Evolutionary conservation across 495 filamentous ascomycete species (phyloP).

Genomic region (Hypoxylon intermedium): DNA sequence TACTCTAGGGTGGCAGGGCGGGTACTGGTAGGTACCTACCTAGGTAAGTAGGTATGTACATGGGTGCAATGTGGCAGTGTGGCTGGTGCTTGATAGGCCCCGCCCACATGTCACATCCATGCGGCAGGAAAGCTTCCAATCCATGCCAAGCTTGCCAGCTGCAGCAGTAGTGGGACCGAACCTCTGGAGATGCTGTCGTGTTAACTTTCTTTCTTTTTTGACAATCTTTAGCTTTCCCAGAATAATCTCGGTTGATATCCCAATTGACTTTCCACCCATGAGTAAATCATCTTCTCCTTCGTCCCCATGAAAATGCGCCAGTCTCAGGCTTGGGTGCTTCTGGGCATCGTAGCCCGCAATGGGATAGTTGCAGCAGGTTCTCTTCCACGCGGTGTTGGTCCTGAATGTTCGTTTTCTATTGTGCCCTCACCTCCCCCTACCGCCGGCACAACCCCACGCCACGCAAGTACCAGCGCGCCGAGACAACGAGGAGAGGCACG

Average conservation of each 20-base stretch:
- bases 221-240: not conserved
- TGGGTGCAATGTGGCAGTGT: no score
- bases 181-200: slow-evolving; percentile 31
- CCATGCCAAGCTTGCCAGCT: slow-evolving; percentile 11
- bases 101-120: no score
- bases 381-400: slow-evolving; percentile 46
- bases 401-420: slow-evolving; percentile 51
- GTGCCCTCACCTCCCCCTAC: slow-evolving; percentile 35
- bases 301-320: slow-evolving; percentile 39
- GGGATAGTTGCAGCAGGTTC: slow-evolving; percentile 39
- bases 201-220: slow-evolving; percentile 14
- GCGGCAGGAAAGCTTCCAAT: no score
- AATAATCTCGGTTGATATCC: not conserved
- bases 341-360: slow-evolving; percentile 43
- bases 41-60: no score
- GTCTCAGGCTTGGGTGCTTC: slow-evolving; percentile 43
- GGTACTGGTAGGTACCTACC: no score
- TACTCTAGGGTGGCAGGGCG: no score
- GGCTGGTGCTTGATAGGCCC: no score
- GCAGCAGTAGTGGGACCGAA: slow-evolving; percentile 9
- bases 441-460: no score
- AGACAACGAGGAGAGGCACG: no score
- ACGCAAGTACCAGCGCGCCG: no score
- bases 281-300: not conserved
- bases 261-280: not conserved